Percentiles rank a stretch among this genome's conserved stretches.
These are phyloP conservation scores for Helminthosporium solani DNA, from an alignment of 2,329 filamentous ascomycete genomes.

Conservation along the genomic window DNA sequence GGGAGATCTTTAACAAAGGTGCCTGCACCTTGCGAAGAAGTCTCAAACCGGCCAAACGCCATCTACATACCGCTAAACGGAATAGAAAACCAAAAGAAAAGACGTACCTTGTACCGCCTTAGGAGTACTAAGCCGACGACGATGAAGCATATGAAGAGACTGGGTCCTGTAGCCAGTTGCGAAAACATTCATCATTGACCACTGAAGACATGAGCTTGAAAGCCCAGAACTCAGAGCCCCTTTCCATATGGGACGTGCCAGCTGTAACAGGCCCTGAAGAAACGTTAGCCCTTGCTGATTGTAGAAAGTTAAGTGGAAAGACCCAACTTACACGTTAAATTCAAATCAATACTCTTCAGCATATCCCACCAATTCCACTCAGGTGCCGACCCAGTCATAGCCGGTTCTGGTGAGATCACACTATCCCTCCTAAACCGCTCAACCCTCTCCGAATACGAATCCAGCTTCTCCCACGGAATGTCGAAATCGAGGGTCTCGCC, in stretches of 20 bases:
- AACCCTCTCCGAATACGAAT: conserved; percentile 13
- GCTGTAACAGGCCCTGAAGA: conserved; percentile 5
- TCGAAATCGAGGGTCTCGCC: conserved; percentile 14
- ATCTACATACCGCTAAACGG: neutral
- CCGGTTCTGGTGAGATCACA: neutral
- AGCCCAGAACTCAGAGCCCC: conserved; percentile 20
- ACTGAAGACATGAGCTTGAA: conserved; percentile 20
- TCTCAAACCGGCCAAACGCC: too few species aligned
- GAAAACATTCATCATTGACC: conserved; percentile 22
- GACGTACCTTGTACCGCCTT: neutral
- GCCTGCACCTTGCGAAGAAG: too few species aligned
- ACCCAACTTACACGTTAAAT: conserved; percentile 19
- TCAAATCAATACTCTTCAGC: conserved; percentile 16
- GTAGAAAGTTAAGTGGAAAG: neutral
- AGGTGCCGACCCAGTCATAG: conserved; percentile 13
- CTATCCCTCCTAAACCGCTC: conserved; percentile 6
- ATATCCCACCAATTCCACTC: conserved; percentile 32
- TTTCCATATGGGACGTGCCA: conserved; percentile 19
- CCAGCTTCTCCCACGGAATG: conserved; percentile 26
- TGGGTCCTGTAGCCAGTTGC: conserved; percentile 5
- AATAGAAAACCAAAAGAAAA: neutral
- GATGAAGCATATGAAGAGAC: conserved; percentile 3
- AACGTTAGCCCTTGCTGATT: neutral
- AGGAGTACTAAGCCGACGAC: conserved; percentile 1
- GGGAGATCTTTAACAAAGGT: too few species aligned